These are phyloP conservation scores for Neoboletus brunneissimus DNA, from an alignment of 768 basidiomycete genomes.

Conservation along the genomic window DNA sequence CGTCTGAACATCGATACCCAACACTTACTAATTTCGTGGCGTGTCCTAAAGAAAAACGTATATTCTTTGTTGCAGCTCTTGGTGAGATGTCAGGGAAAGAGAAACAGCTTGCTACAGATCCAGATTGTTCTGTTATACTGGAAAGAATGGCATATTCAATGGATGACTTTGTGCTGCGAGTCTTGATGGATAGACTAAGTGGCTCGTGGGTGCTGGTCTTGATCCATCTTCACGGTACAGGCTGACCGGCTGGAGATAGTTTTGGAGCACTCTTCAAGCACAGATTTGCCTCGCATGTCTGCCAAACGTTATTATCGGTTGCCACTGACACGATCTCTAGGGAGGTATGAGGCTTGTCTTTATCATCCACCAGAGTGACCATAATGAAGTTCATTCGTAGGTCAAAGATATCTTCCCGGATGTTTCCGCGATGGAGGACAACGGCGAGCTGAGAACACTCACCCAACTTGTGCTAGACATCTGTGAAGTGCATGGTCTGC, in stretches of 20 bases:
- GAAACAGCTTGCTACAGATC: constrained; percentile 86
- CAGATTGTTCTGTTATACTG: constrained; percentile 86
- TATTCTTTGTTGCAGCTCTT: constrained; percentile 81
- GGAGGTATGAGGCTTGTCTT: constrained; percentile 47
- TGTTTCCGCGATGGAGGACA: constrained; percentile 43
- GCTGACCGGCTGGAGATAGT: constrained; percentile 34
- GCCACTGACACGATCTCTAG: constrained; percentile 60
- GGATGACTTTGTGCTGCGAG: constrained; percentile 94
- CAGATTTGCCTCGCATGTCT: constrained; percentile 94
- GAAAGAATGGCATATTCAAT: constrained; percentile 91
- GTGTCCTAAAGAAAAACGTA: constrained; percentile 53
- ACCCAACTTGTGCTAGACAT: constrained; percentile 62
- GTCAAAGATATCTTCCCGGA: constrained; percentile 52
- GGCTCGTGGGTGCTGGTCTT: constrained; percentile 69
- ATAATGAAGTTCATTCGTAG: constrained; percentile 33
- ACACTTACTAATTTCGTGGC: neutral
- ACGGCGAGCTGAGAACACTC: constrained; percentile 66
- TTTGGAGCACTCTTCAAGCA: constrained; percentile 67
- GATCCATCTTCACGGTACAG: constrained; percentile 5
- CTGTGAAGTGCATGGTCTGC: constrained; percentile 49
- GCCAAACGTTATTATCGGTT: constrained; percentile 81
- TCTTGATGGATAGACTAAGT: constrained; percentile 81
- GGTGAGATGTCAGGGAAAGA: constrained; percentile 86
- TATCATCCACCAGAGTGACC: neutral
- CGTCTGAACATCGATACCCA: neutral